Evolutionary conservation across 495 filamentous ascomycete genomes (phyloP).

Genomic region (Penicillium diatomitis): DNA sequence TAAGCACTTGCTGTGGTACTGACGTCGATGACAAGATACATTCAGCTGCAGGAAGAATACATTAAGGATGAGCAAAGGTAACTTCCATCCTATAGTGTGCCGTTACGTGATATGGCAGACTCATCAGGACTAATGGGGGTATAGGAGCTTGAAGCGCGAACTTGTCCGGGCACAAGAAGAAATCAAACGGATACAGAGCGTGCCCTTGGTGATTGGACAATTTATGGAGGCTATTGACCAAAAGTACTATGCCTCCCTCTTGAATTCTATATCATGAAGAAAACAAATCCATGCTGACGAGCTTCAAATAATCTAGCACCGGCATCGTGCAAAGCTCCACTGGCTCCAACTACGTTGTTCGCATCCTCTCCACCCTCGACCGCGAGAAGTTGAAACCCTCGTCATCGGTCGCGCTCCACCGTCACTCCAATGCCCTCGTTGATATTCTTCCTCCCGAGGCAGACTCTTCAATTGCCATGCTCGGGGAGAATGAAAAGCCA

Average conservation of each 20-base stretch:
- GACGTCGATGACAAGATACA: conserved; percentile 58
- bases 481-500: conserved; percentile 91
- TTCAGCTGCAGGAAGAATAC: conserved; percentile 97
- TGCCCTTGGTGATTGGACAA: conserved; percentile 94
- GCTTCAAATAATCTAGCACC: conserved; percentile 47
- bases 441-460: conserved; percentile 97
- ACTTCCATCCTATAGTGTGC: background rate
- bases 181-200: conserved; percentile 98
- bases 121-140: background rate
- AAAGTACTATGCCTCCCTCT: conserved; percentile 49
- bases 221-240: conserved; percentile 99
- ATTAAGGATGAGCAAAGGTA: conserved; percentile 99
- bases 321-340: conserved; percentile 98
- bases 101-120: background rate
- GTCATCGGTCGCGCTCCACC: conserved; percentile 92
- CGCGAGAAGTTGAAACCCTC: conserved; percentile 95
- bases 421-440: conserved; percentile 96
- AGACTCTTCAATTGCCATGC: conserved; percentile 97
- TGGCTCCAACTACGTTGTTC: conserved; percentile 97
- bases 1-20: conserved; percentile 10
- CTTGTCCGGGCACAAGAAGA: conserved; percentile 96
- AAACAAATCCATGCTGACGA: conserved; percentile 12
- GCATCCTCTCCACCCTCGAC: conserved; percentile 95
- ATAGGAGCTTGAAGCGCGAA: conserved; percentile 90
- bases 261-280: too few species aligned